Conservation (phyloP, 2,329 filamentous ascomycete genomes). For the Chrysosporium queenslandicum region DNA sequence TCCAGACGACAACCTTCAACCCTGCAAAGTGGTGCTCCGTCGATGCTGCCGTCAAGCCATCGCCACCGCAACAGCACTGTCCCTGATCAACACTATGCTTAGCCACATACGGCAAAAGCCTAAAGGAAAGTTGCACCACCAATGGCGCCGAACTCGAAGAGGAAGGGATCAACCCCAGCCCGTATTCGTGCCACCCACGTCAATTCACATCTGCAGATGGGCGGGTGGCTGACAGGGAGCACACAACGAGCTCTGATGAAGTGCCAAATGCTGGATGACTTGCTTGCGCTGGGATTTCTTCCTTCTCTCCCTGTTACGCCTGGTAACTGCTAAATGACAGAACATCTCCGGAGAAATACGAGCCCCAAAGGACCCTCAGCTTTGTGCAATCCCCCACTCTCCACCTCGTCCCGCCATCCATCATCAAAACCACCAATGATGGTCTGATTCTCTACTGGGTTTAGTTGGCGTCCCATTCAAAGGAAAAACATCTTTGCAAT, state of each 20-base stretch:
- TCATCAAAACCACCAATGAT: not conserved
- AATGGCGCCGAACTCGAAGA: not conserved
- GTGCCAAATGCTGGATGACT: not conserved
- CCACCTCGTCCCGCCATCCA: constrained; percentile 2
- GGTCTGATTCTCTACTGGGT: not conserved
- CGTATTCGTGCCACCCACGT: constrained; percentile 7
- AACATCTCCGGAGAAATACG: not conserved
- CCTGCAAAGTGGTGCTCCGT: not conserved
- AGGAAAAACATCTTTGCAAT: not conserved
- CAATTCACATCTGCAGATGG: not conserved
- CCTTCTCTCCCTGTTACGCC: not conserved
- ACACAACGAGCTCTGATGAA: not conserved
- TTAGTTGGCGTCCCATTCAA: not conserved
- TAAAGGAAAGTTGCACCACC: no score
- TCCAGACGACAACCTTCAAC: not conserved
- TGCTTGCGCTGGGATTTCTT: not conserved
- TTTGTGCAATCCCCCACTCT: not conserved
- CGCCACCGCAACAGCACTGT: not conserved
- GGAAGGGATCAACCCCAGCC: constrained; percentile 2
- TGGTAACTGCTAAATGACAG: not conserved
- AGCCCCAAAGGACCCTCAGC: not conserved
- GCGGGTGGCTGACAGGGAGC: not conserved
- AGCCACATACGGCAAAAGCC: no score
- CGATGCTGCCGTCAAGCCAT: not conserved
- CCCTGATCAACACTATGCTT: not conserved